A percentile compares a stretch with the other conserved stretches of the same genome.
These are phyloP conservation scores for Periglandula ipomoeae DNA, from an alignment of 2,329 filamentous ascomycete genomes.

Conservation along the genomic window DNA sequence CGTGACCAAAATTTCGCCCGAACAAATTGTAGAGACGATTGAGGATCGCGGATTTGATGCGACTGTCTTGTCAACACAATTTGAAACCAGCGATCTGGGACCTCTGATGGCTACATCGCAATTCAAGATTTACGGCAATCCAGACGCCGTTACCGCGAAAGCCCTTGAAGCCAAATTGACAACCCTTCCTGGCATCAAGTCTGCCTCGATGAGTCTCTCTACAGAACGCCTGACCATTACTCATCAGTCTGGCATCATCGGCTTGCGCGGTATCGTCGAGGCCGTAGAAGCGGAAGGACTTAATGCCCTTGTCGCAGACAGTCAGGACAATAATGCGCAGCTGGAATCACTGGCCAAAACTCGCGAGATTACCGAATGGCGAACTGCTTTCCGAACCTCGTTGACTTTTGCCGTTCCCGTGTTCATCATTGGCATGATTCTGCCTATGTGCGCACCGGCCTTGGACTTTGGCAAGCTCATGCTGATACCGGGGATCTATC, in stretches of 20 bases:
- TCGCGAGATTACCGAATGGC: constrained; percentile 92
- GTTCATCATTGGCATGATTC: constrained; percentile 83
- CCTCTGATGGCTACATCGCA: constrained; percentile 54
- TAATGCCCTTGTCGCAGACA: constrained; percentile 83
- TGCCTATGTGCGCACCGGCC: constrained; percentile 73
- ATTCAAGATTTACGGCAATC: constrained; percentile 76
- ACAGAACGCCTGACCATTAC: constrained; percentile 65
- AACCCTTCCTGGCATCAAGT: constrained; percentile 59
- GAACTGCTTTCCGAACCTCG: constrained; percentile 67
- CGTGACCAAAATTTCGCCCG: constrained; percentile 56
- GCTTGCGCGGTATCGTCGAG: constrained; percentile 76
- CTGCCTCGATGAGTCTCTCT: constrained; percentile 64
- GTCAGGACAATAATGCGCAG: constrained; percentile 93
- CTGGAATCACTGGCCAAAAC: constrained; percentile 94
- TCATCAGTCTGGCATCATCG: constrained; percentile 62
- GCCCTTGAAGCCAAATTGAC: constrained; percentile 60
- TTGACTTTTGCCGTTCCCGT: constrained; percentile 80
- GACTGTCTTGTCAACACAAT: constrained; percentile 65
- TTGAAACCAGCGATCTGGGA: constrained; percentile 46
- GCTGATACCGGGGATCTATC: constrained; percentile 66
- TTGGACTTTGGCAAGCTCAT: constrained; percentile 68
- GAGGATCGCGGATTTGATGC: constrained; percentile 89
- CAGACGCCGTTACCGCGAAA: constrained; percentile 61
- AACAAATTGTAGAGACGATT: constrained; percentile 72
- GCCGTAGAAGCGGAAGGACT: constrained; percentile 72